Evolutionary conservation across 257 asterid genomes (phyloP).

Genomic region (Rhazya stricta): DNA sequence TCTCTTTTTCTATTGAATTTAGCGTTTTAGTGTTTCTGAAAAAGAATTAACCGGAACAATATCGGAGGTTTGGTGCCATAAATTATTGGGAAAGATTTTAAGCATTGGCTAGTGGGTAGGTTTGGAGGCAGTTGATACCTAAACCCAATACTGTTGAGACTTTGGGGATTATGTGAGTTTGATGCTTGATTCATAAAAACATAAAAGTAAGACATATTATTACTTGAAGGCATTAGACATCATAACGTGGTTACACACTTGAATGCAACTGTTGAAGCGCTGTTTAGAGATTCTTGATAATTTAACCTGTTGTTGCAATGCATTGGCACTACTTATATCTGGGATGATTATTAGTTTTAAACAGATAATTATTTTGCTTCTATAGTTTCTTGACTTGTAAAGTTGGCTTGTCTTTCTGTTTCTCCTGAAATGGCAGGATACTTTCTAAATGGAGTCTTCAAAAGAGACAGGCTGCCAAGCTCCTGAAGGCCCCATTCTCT

Average conservation of each 20-base stretch:
- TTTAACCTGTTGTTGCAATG: neutral
- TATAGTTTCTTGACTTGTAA: neutral
- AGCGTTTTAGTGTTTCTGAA: neutral
- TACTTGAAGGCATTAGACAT: neutral
- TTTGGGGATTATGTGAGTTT: neutral
- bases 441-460: conserved; percentile 26
- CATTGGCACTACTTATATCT: neutral
- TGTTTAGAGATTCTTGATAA: neutral
- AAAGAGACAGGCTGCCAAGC: conserved; percentile 34
- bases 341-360: neutral
- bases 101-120: neutral
- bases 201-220: neutral
- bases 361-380: neutral
- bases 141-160: neutral
- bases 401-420: neutral
- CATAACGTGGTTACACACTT: neutral
- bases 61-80: neutral
- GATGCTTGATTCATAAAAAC: neutral
- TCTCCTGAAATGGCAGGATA: conserved; percentile 1
- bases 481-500: conserved; percentile 29
- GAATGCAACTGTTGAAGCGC: neutral
- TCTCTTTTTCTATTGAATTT: too few species aligned
- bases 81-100: neutral
- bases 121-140: neutral
- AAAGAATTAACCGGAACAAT: neutral